Evolutionary conservation across 2,329 filamentous ascomycete genomes (phyloP), one percentile per base, ranked within the genome.

Genomic region (Penicillium sp.): DNA sequence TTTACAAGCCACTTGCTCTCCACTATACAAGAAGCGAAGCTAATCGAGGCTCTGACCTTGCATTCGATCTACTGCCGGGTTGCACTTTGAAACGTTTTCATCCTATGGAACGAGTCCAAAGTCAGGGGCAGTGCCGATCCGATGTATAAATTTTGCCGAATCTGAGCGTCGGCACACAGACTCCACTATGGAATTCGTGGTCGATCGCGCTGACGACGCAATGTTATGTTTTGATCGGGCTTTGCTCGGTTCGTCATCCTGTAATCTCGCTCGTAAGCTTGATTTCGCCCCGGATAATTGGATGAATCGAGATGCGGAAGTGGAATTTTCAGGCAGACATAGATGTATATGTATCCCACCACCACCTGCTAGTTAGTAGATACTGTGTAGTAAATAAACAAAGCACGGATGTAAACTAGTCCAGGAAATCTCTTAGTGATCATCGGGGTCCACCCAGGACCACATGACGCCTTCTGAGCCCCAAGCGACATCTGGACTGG

Each of bases 111-210:
- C 33, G 33, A 22, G 18, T 14, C 29, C 22, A 25, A 23, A 25
- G 22, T 49, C 46, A 49, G 46, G 46, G 46, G 44, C 9, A 27
- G 26, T 22, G 46, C 23, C 33, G 29, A 40, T 37, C 31, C 29
- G 18, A 49, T 40, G 18, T 40, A 40, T 40, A 49, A 7, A 12
- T 37, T 49, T 49, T 35, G 33, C 31, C 22, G 20, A 49, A 49
- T 37, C 46, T 35, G 46, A 49, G 35, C 46, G 33, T 11, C 31
- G 46, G 46, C 31, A 37, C 31, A 37, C 33, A 27, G 31, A 53
- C 53, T 60, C 61, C 62, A 63, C 61, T 42, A 29, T 51, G 33
- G 51, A 51, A 59, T 59, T 63, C 57, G 35, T 51, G 42, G 53
- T 51, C 45, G 56, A 56, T 57, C 55, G 23, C 47, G 55, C 55